Base-by-base conservation (phyloP, 768 basidiomycete genomes). In the Russula vinacea region DNA sequence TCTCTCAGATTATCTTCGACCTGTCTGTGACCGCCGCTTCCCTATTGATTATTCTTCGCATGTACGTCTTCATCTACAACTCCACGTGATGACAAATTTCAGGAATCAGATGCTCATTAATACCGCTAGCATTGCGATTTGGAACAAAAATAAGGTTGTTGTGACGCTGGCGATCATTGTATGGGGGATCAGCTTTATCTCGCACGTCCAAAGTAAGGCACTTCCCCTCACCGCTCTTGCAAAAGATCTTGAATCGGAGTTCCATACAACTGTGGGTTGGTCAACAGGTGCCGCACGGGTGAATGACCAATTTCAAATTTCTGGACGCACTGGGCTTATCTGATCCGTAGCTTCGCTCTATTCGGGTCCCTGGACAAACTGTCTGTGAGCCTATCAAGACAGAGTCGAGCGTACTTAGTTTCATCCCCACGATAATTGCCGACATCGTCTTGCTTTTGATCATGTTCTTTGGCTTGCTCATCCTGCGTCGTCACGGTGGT, bases 401-500 rank as follows among this genome's bases (percentile, higher is more conserved):
- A 9, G 1, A 33, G 5, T 1, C 2, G 9, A 39, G 22, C 32
- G 14, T 17, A 50, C 4, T 22, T 8, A 49, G 29, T 29, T 35
- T n/a, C 40, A 6, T 59, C 1, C n/a, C 45, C n/a, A 60, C 52
- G n/a, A 16, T 64, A 4, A 14, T 8, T 16, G 14, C 33, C 32
- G 58, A 64, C 58, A n/a, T 49, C 19, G 16, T 24, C 26, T 16
- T 64, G 32, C 58, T 64, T 26, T 10, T 52, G 2, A 59, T 49
- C 58, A 60, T 64, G 42, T 52, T 64, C 8, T 2, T 54, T 19
- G 58, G 58, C 32, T 14, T 64, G n/a, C 32, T 32, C 26, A 10
- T 35, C 24, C 9, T 40, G 39, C 62, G 55, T 6, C 49, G 3
- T 37, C 3, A 24, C 4, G 49, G 26, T 17, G 42, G 22, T 13